Evolutionary conservation across 352 stramenopile species (phyloP).

Genomic region (Hyaloperonospora arabidopsidis): DNA sequence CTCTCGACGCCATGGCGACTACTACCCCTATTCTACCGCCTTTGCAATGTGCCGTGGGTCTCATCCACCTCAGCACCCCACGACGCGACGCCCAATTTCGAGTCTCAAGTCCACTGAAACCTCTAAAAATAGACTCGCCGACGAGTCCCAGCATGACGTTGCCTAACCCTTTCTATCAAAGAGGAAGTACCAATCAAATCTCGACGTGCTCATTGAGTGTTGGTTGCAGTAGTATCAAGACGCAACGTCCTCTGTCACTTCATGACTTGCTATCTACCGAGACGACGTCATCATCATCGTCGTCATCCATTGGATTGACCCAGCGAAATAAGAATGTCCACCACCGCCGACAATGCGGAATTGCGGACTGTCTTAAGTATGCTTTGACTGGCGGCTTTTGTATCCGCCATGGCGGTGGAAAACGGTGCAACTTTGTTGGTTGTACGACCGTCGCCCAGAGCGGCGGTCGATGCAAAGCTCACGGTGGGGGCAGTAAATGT

Average conservation of each 20-base stretch:
- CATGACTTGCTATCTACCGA: slow-evolving; percentile 46
- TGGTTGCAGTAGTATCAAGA: slow-evolving; percentile 9
- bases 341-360: slow-evolving; percentile 54
- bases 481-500: slow-evolving; percentile 80
- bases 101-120: slow-evolving; percentile 17
- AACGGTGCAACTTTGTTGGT: slow-evolving; percentile 48
- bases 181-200: not conserved
- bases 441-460: slow-evolving; percentile 72
- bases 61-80: slow-evolving; percentile 13
- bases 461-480: slow-evolving; percentile 73
- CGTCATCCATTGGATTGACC: slow-evolving; percentile 1
- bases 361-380: slow-evolving; percentile 54
- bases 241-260: slow-evolving; percentile 39
- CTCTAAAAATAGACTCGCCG: slow-evolving; percentile 19
- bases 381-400: slow-evolving; percentile 62
- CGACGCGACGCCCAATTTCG: slow-evolving; percentile 5
- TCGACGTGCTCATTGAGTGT: too few relatives aligned
- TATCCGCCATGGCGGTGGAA: slow-evolving; percentile 67
- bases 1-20: slow-evolving; percentile 2
- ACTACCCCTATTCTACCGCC: slow-evolving; percentile 11
- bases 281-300: not conserved
- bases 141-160: slow-evolving; percentile 29
- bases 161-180: slow-evolving; percentile 7
- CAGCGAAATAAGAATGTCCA: slow-evolving; percentile 24
- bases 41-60: slow-evolving; percentile 17